Evolutionary conservation across 257 asterid species (phyloP), one percentile per base, ranked within the genome.

Genomic region (Salvia miltiorrhiza): DNA sequence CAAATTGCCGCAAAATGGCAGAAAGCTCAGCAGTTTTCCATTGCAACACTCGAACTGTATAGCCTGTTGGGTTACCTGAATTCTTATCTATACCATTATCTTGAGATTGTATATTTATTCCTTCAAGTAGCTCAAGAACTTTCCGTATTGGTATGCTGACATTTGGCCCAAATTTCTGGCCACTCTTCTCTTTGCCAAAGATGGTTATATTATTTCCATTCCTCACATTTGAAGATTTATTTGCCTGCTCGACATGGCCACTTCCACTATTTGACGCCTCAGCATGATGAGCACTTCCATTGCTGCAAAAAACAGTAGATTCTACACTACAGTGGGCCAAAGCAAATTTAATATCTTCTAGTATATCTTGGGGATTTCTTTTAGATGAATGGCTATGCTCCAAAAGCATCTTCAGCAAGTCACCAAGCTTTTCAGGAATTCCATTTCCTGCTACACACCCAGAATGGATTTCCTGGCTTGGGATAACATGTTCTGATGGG

Each of bases 21-120:
- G 80, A 78, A 28, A 92, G 79, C 69, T 92, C 97, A 55, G 82
- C 77, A 43, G 89, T 80, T 81, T 90, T 92, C 98, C 97, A 92
- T 69, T 90, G 97, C 63, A 92, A 92, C 62, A 82, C 82, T 44
- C 95, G 87, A 66, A 86, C 92, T 21, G 77, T 53, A 60, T 84
- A 92, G 54, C 87, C 88, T 14, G 83, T 76, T 20, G 84, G 80
- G 63, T 81, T 73, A 26, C 77, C 87, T 13, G 81, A 63, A 75
- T 71, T 64, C 33, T 74, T 82, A 58, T 79, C 80, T 17, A 73
- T 57, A 24, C 74, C 74, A 71, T 77, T 76, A 16, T 82, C 88
- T 70, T 71, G 74, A 11, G 79, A 78, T 20, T 73, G 83, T 48
- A 74, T 39, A 67, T 73, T 84, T 71, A 90, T 85, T 78, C 96